Conservation (phyloP, 2,329 filamentous ascomycete genomes). For the Magnaporthiopsis incrustans region DNA sequence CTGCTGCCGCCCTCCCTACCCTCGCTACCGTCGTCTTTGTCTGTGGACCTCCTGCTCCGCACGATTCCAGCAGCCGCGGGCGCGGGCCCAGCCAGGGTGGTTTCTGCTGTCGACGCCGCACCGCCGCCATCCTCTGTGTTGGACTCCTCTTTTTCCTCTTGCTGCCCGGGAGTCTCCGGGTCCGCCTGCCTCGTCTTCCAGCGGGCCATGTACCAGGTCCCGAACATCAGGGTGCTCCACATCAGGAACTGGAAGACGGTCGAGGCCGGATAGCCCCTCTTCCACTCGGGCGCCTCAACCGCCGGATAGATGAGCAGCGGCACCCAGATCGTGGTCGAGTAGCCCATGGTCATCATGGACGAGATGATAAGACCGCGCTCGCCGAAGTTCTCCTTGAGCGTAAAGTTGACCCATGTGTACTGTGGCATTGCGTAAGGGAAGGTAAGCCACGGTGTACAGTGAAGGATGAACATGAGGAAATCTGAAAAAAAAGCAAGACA, state of each 20-base stretch:
- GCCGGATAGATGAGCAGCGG: conserved; percentile 34
- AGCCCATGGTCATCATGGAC: conserved; percentile 38
- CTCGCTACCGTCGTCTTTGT: no score
- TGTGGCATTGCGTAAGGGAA: background rate
- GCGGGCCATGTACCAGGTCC: conserved; percentile 6
- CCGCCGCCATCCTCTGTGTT: background rate
- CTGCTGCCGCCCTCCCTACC: no score
- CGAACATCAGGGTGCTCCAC: conserved; percentile 5
- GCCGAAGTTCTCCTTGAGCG: conserved; percentile 6
- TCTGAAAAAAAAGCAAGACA: background rate
- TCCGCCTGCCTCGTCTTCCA: conserved; percentile 6
- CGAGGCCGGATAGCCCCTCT: conserved; percentile 4
- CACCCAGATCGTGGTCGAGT: conserved; percentile 37
- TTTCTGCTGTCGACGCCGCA: background rate
- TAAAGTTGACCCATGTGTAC: conserved; percentile 6
- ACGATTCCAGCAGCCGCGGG: background rate
- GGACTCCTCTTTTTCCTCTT: background rate
- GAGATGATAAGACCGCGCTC: conserved; percentile 7
- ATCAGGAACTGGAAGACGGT: conserved; percentile 7
- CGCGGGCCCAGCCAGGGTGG: background rate
- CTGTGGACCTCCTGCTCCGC: background rate
- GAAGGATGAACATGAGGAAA: no score
- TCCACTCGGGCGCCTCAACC: conserved; percentile 16
- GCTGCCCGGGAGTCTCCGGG: background rate
- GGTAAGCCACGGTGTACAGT: background rate